A percentile compares a stretch with the other conserved stretches of the same genome.
These are phyloP conservation scores for Cordyceps militaris DNA, from an alignment of 2,329 filamentous ascomycete genomes.

Conservation along the genomic window DNA sequence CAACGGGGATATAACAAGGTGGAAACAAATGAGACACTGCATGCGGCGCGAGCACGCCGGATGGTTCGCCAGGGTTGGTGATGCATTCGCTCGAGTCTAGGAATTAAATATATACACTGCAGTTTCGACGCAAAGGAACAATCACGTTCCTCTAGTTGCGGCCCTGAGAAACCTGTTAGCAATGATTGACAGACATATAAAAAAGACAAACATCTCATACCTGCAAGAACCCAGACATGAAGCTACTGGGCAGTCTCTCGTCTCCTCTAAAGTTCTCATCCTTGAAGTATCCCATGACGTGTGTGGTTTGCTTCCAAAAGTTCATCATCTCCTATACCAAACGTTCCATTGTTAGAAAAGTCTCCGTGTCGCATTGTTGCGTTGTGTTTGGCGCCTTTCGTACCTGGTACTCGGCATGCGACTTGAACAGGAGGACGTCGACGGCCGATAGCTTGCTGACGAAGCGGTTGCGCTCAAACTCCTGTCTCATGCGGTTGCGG, in stretches of 20 bases:
- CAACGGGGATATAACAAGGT: not conserved
- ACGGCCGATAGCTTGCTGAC: constrained; percentile 83
- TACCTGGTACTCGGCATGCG: constrained; percentile 91
- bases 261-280: constrained; percentile 71
- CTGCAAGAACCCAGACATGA: constrained; percentile 94
- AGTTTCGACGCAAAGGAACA: constrained; percentile 15
- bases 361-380: not conserved
- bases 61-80: not conserved
- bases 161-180: constrained; percentile 32
- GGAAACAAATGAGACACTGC: constrained; percentile 2
- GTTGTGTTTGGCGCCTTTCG: constrained; percentile 23
- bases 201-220: constrained; percentile 41
- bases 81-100: constrained; percentile 18
- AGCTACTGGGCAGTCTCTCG: constrained; percentile 74
- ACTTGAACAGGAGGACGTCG: constrained; percentile 85
- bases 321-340: constrained; percentile 82
- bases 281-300: constrained; percentile 96
- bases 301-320: constrained; percentile 96
- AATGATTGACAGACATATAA: constrained; percentile 10
- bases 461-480: constrained; percentile 93
- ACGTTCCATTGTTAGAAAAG: not conserved
- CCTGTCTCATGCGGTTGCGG: constrained; percentile 89
- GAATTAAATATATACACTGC: constrained; percentile 28
- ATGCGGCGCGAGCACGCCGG: not conserved
- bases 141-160: constrained; percentile 43